Conservation (phyloP, 2,329 filamentous ascomycete genomes). For the Arthrobotrys sphaeroides region DNA sequence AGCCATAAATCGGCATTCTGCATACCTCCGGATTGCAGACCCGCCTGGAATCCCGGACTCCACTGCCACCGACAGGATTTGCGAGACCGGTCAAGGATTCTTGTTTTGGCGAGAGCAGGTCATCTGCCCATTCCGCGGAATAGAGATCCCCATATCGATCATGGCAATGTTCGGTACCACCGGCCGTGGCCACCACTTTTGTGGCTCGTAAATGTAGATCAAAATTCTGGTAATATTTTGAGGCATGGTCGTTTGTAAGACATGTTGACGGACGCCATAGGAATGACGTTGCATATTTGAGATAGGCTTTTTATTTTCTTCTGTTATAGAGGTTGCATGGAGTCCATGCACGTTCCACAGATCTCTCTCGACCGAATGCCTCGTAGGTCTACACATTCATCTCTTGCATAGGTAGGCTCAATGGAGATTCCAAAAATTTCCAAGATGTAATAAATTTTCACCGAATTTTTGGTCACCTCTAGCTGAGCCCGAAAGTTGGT, state of each 20-base stretch:
- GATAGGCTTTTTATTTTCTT: not conserved
- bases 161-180: slow-evolving; percentile 24
- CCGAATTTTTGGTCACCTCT: not conserved
- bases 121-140: slow-evolving; percentile 31
- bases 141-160: slow-evolving; percentile 15
- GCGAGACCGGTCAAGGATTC: not conserved
- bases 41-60: slow-evolving; percentile 24
- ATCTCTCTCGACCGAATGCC: not conserved
- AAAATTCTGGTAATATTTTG: not conserved
- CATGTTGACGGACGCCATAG: slow-evolving; percentile 3
- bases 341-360: slow-evolving; percentile 30
- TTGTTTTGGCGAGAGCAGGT: not conserved
- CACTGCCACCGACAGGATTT: not conserved
- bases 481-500: not conserved
- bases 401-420: not conserved
- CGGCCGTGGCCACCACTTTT: not conserved
- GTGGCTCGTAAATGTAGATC: slow-evolving; percentile 3
- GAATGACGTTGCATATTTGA: slow-evolving; percentile 37
- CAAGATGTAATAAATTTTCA: not conserved
- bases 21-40: slow-evolving; percentile 14
- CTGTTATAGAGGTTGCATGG: not conserved
- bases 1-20: slow-evolving; percentile 20
- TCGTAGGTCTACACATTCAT: not conserved
- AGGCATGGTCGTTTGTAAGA: not conserved
- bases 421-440: too few species aligned